Evolutionary conservation across 331 rosid species (phyloP).

Genomic region (Malus hybrid): DNA sequence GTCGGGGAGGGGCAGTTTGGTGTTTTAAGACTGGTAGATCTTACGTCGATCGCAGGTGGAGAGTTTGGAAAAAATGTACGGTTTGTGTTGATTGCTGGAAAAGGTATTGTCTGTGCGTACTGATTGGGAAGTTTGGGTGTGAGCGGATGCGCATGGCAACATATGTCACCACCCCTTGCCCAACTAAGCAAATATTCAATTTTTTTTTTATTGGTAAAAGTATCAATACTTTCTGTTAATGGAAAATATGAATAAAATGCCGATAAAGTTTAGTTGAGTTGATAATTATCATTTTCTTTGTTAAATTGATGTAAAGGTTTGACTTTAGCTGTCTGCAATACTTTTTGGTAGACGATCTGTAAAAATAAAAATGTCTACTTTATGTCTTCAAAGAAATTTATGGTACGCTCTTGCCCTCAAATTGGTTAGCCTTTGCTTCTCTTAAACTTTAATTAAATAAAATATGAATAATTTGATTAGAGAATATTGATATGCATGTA

Average conservation of each 20-base stretch:
- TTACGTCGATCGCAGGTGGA: not conserved
- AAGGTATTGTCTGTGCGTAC: not conserved
- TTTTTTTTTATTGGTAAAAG: not conserved
- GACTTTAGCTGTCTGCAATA: fast-evolving
- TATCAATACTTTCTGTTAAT: too few relatives aligned
- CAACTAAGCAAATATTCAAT: not conserved
- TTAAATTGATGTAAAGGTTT: too few relatives aligned
- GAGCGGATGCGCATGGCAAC: not conserved
- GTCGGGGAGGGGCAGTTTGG: not conserved
- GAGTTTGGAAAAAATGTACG: not conserved
- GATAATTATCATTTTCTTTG: fast-evolving
- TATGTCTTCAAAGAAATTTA: too few relatives aligned
- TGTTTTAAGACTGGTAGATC: not conserved
- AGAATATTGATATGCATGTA: not conserved
- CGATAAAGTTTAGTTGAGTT: too few relatives aligned
- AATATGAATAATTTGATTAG: not conserved
- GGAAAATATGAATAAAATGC: not conserved
- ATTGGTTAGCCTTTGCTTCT: too few relatives aligned
- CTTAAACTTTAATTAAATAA: too few relatives aligned
- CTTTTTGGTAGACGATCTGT: fast-evolving
- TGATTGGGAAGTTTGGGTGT: not conserved
- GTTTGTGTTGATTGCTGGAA: not conserved
- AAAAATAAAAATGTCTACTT: too few relatives aligned
- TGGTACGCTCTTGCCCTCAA: too few relatives aligned
- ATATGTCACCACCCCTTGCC: not conserved